Base-by-base conservation (phyloP, 257 asterid species). In the Catharanthus roseus region DNA sequence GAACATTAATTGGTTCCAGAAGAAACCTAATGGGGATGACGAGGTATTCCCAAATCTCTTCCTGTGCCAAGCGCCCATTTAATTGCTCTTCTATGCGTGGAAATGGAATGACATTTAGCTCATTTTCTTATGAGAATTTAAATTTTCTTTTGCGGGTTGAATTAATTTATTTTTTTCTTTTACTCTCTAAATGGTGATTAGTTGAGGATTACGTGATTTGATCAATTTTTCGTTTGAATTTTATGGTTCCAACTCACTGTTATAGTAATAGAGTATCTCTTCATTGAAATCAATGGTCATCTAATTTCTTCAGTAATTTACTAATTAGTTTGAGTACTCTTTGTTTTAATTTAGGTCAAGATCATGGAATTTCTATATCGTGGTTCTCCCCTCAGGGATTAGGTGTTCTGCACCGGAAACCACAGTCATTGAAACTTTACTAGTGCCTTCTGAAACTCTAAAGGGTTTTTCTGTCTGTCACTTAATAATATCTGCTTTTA, bases 1-100 rank as follows among this genome's bases (percentile, higher is more conserved):
- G 87, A 86, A 88, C 54, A 77, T 89, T n/a, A 88, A 89, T 80
- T 85, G 96, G 98, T 90, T 92, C 77, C 95, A 82, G 88, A 92
- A 86, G 88, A 91, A 91, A 72, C 85, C 89, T 28, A 86, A 80
- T 26, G 96, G 96, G 3, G 91, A 90, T 73, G 96, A 91, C 56
- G 93, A 89, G 95, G 97, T 90, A 77, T 60, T 71, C 23, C 23
- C 21, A 67, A 6, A 70, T 76, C 77, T 74, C 7, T 33, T 18
- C 72, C 3, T 29, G 65, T 42, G 19, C 19, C 15, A 12, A 4
- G 2, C 51, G 4, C 4, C 2, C 1, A 45, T 45, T 6, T 11
- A 13, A 12, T 19, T 0, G 15, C 19, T 2, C 15, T 12, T 12
- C 51, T 13, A 18, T 45, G 51, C 19, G 19, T 45, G 3, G 51